These are phyloP conservation scores for Boletus subcaerulescens DNA, from an alignment of 768 basidiomycete genomes.

Conservation along the genomic window DNA sequence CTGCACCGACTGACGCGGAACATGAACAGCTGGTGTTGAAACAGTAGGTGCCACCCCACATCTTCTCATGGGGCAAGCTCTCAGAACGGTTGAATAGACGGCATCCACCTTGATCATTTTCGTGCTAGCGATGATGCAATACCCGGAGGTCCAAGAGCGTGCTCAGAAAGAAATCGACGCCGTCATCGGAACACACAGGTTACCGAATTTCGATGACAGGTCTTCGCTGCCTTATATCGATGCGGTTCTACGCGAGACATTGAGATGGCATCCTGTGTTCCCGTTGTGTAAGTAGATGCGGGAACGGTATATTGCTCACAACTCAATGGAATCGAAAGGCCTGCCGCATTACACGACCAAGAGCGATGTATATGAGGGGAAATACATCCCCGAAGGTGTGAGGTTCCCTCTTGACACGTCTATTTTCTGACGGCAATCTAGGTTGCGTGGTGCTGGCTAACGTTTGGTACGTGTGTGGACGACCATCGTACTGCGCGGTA, in stretches of 20 bases:
- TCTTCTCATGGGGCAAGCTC: background rate
- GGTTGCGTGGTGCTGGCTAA: constrained; percentile 31
- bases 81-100: constrained; percentile 21
- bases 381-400: constrained; percentile 27
- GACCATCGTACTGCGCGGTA: background rate
- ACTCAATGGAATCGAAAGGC: constrained; percentile 15
- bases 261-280: constrained; percentile 34
- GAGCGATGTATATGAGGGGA: constrained; percentile 26
- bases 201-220: constrained; percentile 29
- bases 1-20: constrained; percentile 2
- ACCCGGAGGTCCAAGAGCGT: constrained; percentile 34
- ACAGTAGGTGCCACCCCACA: constrained; percentile 17
- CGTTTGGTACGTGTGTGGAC: constrained; percentile 20
- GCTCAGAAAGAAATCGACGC: constrained; percentile 35
- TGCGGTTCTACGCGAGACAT: constrained; percentile 35
- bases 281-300: constrained; percentile 22
- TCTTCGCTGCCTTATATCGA: constrained; percentile 30
- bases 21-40: constrained; percentile 27
- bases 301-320: background rate
- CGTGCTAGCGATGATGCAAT: constrained; percentile 34
- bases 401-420: background rate
- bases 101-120: constrained; percentile 32
- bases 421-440: constrained; percentile 16
- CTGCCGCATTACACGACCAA: constrained; percentile 27
- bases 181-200: constrained; percentile 25